A percentile compares a stretch with the other conserved stretches of the same genome.
phyloP scores from a whole-genome alignment of 495 filamentous ascomycete species.

The Monascus purpureus region DNA sequence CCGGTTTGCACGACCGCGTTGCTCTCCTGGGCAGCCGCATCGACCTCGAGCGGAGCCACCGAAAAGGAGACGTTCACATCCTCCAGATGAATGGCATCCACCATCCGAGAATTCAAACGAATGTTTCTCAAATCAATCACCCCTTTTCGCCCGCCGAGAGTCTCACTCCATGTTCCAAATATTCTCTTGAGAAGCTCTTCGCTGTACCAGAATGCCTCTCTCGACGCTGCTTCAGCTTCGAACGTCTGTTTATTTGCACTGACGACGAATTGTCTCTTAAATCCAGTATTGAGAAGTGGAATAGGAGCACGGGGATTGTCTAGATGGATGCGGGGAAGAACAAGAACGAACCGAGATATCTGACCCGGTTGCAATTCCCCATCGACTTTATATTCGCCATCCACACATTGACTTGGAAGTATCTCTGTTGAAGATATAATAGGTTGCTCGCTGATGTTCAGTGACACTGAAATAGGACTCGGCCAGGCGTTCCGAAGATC shows the following conservation, averaged over 20 bases:
- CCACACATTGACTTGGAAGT: slow-evolving; percentile 1
- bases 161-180: slow-evolving; percentile 56
- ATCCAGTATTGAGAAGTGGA: slow-evolving; percentile 57
- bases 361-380: slow-evolving; percentile 66
- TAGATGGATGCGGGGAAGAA: slow-evolving; percentile 62
- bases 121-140: slow-evolving; percentile 61
- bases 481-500: slow-evolving; percentile 87
- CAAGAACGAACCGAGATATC: slow-evolving; percentile 60
- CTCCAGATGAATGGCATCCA: slow-evolving; percentile 69
- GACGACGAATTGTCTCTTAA: slow-evolving; percentile 78
- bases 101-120: slow-evolving; percentile 61
- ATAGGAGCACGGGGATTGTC: slow-evolving; percentile 64
- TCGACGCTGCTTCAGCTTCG: slow-evolving; percentile 59
- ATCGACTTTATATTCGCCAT: slow-evolving; percentile 29
- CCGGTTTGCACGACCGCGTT: slow-evolving; percentile 23
- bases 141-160: slow-evolving; percentile 43
- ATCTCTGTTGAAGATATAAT: slow-evolving; percentile 1
- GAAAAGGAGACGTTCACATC: slow-evolving; percentile 60
- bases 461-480: slow-evolving; percentile 44
- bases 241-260: slow-evolving; percentile 63
- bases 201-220: slow-evolving; percentile 88
- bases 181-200: slow-evolving; percentile 66
- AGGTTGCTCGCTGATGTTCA: slow-evolving; percentile 36
- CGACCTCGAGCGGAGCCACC: slow-evolving; percentile 17
- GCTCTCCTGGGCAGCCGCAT: slow-evolving; percentile 1